phyloP scores from a whole-genome alignment of 805 yeast genomes.

The Isabelozyma pseudorhagii region DNA sequence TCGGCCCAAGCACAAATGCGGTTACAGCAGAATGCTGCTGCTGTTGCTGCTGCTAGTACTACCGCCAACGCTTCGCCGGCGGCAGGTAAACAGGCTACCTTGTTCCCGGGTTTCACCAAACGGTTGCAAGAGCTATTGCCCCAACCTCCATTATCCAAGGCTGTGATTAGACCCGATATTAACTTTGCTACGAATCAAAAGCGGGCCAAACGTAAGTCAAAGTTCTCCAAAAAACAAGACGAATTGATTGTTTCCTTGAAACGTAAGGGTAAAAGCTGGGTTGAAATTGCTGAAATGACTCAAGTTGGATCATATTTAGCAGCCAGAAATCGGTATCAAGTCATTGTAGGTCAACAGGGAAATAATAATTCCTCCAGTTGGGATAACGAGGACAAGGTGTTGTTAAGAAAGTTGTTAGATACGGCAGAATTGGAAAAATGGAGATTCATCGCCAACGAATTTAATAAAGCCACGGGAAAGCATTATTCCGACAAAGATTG shows the following conservation, averaged over 20 bases:
- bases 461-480: constrained; percentile 53
- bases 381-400: constrained; percentile 52
- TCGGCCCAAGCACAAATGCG: constrained; percentile 8
- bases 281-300: constrained; percentile 64
- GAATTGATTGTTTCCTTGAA: constrained; percentile 59
- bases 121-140: constrained; percentile 35
- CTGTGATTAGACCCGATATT: constrained; percentile 42
- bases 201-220: constrained; percentile 60
- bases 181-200: constrained; percentile 41
- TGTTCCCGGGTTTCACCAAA: constrained; percentile 21
- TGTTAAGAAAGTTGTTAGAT: constrained; percentile 54
- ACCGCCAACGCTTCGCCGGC: constrained; percentile 2
- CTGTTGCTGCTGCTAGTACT: constrained; percentile 2
- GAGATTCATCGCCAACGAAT: constrained; percentile 60
- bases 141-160: constrained; percentile 46
- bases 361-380: constrained; percentile 63
- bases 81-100: constrained; percentile 3
- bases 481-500: constrained; percentile 51
- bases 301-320: constrained; percentile 66
- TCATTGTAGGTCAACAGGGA: constrained; percentile 79
- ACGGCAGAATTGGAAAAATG: constrained; percentile 71
- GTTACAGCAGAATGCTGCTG: constrained; percentile 2
- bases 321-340: constrained; percentile 76
- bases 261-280: constrained; percentile 65
- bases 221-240: constrained; percentile 68